Evolutionary conservation across 1,284 basidiomycete species (phyloP).

Genomic region (Tremellales sp.): DNA sequence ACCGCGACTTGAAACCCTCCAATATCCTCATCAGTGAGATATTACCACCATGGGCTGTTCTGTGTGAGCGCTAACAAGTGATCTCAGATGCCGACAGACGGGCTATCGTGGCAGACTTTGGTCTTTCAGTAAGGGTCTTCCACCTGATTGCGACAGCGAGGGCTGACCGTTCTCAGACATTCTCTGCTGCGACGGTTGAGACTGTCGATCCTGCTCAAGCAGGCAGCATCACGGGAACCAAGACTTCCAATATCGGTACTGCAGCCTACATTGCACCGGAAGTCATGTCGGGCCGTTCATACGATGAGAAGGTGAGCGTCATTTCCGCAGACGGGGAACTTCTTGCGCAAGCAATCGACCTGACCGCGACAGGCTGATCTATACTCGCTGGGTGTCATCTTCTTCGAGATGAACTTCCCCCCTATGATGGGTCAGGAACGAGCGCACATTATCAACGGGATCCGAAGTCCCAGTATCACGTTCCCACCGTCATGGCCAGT

Average conservation of each 20-base stretch:
- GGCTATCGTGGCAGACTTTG: conserved; percentile 93
- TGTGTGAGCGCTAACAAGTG: not conserved
- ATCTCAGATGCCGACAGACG: conserved; percentile 75
- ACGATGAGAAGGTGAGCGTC: conserved; percentile 44
- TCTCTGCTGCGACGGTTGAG: conserved; percentile 31
- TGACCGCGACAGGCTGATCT: conserved; percentile 67
- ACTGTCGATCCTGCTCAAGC: conserved; percentile 67
- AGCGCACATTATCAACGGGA: conserved; percentile 71
- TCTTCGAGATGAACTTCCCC: conserved; percentile 93
- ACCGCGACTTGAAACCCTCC: conserved; percentile 86
- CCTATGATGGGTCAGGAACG: conserved; percentile 87
- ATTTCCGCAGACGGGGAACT: not conserved
- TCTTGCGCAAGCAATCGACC: not conserved
- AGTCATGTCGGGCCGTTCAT: conserved; percentile 49
- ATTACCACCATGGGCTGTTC: not conserved
- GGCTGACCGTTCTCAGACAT: conserved; percentile 5
- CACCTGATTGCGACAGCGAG: not conserved
- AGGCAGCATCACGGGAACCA: conserved; percentile 39
- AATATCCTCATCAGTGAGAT: conserved; percentile 81
- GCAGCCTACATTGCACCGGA: conserved; percentile 91
- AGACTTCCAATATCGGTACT: conserved; percentile 74
- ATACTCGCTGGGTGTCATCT: conserved; percentile 92
- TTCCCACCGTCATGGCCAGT: conserved; percentile 70
- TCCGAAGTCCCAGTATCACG: conserved; percentile 66
- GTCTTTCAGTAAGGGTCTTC: conserved; percentile 53